These are phyloP conservation scores for Albifimbria verrucaria DNA, from an alignment of 2,329 filamentous ascomycete species.

Conservation along the genomic window DNA sequence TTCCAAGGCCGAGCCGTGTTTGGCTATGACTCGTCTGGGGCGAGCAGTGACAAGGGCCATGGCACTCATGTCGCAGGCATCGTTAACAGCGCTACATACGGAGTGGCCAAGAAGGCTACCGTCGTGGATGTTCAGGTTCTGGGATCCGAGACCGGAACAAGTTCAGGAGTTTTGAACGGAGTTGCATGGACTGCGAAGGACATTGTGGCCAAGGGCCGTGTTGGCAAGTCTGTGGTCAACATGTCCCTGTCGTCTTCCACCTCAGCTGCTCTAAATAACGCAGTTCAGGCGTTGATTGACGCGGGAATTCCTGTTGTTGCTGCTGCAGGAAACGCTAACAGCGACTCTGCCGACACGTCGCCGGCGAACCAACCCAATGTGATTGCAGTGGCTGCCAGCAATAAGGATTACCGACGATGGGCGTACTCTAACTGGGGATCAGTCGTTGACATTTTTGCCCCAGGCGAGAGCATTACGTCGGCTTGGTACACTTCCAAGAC, in stretches of 20 bases:
- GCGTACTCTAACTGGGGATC: constrained; percentile 42
- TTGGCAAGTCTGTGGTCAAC: constrained; percentile 34
- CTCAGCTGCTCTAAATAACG: constrained; percentile 12
- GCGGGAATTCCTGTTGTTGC: constrained; percentile 34
- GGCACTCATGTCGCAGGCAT: constrained; percentile 25
- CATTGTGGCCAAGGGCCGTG: constrained; percentile 19
- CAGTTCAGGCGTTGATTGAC: constrained; percentile 13
- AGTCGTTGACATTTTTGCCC: constrained; percentile 12
- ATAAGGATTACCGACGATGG: constrained; percentile 30
- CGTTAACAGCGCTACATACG: constrained; percentile 10
- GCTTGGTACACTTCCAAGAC: background rate
- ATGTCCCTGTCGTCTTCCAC: constrained; percentile 32
- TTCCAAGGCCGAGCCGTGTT: background rate
- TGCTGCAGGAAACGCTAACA: constrained; percentile 15
- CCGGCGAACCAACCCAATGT: constrained; percentile 15
- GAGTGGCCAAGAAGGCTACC: constrained; percentile 31
- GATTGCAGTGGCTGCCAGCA: constrained; percentile 23
- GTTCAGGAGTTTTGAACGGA: constrained; percentile 20
- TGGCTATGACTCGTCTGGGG: background rate
- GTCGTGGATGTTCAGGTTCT: constrained; percentile 40
- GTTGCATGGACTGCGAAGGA: constrained; percentile 29
- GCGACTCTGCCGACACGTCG: constrained; percentile 5
- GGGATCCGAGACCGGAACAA: constrained; percentile 3
- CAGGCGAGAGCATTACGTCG: constrained; percentile 18
- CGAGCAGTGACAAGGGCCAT: constrained; percentile 22